Percentiles rank a stretch among this genome's conserved stretches.
Conservation (phyloP, 2,329 filamentous ascomycete species). For the Fusarium nygamai region DNA sequence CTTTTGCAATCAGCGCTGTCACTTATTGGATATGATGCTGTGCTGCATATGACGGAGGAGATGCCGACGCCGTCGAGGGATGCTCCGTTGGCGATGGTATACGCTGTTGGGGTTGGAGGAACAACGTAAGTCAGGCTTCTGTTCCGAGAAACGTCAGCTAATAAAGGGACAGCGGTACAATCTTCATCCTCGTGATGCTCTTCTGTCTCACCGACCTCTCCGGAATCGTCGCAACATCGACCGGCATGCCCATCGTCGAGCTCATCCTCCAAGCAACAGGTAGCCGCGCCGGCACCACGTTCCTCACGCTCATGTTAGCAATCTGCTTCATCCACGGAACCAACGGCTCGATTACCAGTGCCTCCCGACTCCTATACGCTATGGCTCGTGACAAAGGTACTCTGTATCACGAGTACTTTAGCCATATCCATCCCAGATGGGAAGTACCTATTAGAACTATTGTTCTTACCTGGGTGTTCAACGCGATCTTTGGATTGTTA, state of each 20-base stretch:
- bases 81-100: slow-evolving; percentile 55
- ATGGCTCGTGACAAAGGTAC: slow-evolving; percentile 36
- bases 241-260: slow-evolving; percentile 58
- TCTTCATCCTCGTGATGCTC: slow-evolving; percentile 54
- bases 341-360: slow-evolving; percentile 55
- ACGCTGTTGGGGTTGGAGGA: slow-evolving; percentile 55
- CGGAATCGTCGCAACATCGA: slow-evolving; percentile 49
- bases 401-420: slow-evolving; percentile 19
- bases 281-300: slow-evolving; percentile 51
- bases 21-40: slow-evolving; percentile 56
- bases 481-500: slow-evolving; percentile 27
- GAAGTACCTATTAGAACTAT: slow-evolving; percentile 27
- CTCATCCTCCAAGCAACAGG: slow-evolving; percentile 55
- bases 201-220: slow-evolving; percentile 53
- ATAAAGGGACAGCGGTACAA: slow-evolving; percentile 41
- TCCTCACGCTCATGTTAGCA: slow-evolving; percentile 53
- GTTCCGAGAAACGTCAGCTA: too few relatives aligned
- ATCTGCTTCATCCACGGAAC: slow-evolving; percentile 59
- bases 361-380: slow-evolving; percentile 54
- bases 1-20: slow-evolving; percentile 53
- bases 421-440: slow-evolving; percentile 24
- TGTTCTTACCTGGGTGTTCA: slow-evolving; percentile 24
- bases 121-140: slow-evolving; percentile 46
- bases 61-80: slow-evolving; percentile 55
- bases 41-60: slow-evolving; percentile 58